Percentiles rank a stretch among this genome's conserved stretches.
phyloP scores from a whole-genome alignment of 495 filamentous ascomycete species.

The Neurospora sp. region DNA sequence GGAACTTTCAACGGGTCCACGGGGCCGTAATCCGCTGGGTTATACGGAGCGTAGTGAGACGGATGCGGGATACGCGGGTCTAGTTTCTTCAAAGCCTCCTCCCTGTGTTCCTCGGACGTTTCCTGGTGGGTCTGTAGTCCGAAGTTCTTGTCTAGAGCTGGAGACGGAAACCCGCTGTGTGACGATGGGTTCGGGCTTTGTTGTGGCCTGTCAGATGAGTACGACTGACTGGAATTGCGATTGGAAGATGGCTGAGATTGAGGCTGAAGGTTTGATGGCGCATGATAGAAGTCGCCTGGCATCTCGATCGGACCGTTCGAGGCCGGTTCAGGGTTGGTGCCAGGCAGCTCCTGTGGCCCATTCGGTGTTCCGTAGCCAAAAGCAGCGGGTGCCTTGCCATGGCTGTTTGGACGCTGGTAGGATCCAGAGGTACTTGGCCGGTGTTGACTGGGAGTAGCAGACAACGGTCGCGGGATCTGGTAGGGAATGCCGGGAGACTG shows the following conservation, averaged over 20 bases:
- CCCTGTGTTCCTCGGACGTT: constrained; percentile 30
- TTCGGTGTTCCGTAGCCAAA: constrained; percentile 5
- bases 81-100: constrained; percentile 13
- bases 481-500: constrained; percentile 29
- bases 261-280: constrained; percentile 10
- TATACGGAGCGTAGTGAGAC: constrained; percentile 26
- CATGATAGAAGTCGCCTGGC: constrained; percentile 34
- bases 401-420: background rate
- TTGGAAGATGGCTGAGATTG: constrained; percentile 4
- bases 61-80: constrained; percentile 12
- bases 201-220: constrained; percentile 18
- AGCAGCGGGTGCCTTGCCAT: background rate
- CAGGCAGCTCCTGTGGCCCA: constrained; percentile 16
- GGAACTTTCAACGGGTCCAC: background rate
- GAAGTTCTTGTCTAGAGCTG: constrained; percentile 23
- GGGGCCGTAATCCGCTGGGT: constrained; percentile 34
- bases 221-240: constrained; percentile 23
- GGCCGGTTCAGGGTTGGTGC: background rate
- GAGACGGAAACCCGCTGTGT: constrained; percentile 19
- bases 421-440: background rate
- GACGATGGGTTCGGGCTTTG: constrained; percentile 19
- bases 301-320: constrained; percentile 30
- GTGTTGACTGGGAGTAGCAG: constrained; percentile 10
- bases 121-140: constrained; percentile 29
- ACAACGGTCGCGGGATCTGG: constrained; percentile 30